These are phyloP conservation scores for Gnomoniopsis smithogilvyi DNA, from an alignment of 2,329 filamentous ascomycete genomes.

Conservation along the genomic window DNA sequence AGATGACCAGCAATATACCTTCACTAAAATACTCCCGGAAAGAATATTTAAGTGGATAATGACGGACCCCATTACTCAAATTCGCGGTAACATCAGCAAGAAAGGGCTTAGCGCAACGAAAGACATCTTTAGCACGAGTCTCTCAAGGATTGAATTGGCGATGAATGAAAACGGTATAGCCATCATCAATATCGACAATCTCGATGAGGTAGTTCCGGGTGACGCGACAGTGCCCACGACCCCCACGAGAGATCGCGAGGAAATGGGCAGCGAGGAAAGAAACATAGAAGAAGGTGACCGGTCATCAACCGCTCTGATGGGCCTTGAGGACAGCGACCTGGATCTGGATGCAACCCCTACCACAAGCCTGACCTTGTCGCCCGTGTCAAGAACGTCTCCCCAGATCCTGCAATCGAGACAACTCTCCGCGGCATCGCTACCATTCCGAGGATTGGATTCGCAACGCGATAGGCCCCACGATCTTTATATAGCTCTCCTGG, in stretches of 20 bases:
- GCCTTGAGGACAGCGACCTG: conserved; percentile 16
- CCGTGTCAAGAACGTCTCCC: background rate
- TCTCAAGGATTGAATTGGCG: background rate
- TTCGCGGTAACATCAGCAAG: background rate
- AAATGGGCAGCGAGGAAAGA: background rate
- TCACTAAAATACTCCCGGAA: conserved; percentile 24
- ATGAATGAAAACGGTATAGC: conserved; percentile 21
- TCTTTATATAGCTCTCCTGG: conserved; percentile 10
- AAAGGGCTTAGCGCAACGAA: conserved; percentile 8
- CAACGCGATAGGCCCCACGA: background rate
- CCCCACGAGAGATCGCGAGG: background rate
- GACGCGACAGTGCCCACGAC: background rate
- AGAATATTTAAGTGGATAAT: conserved; percentile 34
- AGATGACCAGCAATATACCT: conserved; percentile 27
- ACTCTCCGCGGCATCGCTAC: too few relatives aligned
- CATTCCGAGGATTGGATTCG: background rate
- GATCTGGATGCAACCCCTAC: background rate
- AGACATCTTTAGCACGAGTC: background rate
- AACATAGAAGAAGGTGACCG: background rate
- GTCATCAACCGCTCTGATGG: background rate
- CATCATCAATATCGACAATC: background rate
- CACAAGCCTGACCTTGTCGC: background rate
- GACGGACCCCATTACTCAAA: conserved; percentile 23
- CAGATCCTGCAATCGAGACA: background rate
- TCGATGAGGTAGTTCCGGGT: background rate